Evolutionary conservation across 164 flowering plant genomes (phyloP).

Genomic region (Warburgia ugandensis): DNA sequence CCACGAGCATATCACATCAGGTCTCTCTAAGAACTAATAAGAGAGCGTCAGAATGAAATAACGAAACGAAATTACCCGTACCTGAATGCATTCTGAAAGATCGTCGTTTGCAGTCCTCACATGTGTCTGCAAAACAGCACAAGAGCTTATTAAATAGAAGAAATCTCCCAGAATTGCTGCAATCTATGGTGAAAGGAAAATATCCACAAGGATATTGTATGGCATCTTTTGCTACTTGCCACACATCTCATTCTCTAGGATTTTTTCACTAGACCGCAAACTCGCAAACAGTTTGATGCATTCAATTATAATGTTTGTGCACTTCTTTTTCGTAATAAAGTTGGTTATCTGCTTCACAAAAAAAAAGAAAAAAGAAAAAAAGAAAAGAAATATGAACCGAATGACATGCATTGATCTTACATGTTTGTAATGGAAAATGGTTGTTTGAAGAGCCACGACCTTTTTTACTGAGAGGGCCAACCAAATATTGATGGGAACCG

Average conservation of each 20-base stretch:
- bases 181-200: neutral
- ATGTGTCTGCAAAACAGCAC: conserved; percentile 58
- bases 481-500: no score
- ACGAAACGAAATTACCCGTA: conserved; percentile 1
- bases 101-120: conserved; percentile 57
- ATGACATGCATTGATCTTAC: no score
- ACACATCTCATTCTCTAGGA: no score
- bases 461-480: no score
- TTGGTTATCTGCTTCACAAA: no score
- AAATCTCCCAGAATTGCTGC: neutral
- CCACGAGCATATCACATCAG: neutral
- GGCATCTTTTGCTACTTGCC: neutral
- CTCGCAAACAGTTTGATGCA: no score
- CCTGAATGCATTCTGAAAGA: conserved; percentile 74
- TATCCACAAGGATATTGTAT: neutral
- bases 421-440: no score
- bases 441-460: no score
- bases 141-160: neutral
- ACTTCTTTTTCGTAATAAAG: no score
- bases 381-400: no score
- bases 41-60: neutral
- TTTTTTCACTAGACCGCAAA: neutral
- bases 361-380: no score
- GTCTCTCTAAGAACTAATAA: neutral
- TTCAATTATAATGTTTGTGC: no score